Base-by-base conservation (phyloP, 1,284 basidiomycete species). In the Irpex rosettiformis region DNA sequence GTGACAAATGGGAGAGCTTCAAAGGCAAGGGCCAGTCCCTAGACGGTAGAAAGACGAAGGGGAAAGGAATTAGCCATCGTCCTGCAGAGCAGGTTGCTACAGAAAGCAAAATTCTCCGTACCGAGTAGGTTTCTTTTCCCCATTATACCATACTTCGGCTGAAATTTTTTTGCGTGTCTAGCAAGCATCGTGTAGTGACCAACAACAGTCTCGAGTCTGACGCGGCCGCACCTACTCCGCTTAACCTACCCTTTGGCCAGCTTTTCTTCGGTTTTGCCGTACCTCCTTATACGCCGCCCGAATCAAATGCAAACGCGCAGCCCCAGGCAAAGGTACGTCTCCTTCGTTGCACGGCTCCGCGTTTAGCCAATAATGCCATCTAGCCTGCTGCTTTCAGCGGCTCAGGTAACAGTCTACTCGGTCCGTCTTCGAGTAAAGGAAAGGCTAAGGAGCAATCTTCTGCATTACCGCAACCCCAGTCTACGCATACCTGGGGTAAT, bases 201-300 rank as follows among this genome's bases (percentile, higher is more conserved):
- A 93, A 91, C 58, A 89, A 88, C 57, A 87, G 86, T 24, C 74
- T 94, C 10, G 88, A 93, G 67, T 79, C 82, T 4, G 89, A 91
- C 40, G 81, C 79, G 56, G 89, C 91, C 71, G 93, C 93, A 4
- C 96, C 97, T 1, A 94, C 94, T 0, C 88, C 94, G 1, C 80
- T 99, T 52, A 90, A 92, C 65, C 78, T 99, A 28, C 95, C 96
- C 0, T 90, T 91, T 63, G 97, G 97, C 21, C 91, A 96, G 66
- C 79, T 97, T 24, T 97, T 98, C 79, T 97, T 98, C 69, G 95
- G 95, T 7, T 98, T 89, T 77, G 88, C 89, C 58, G 82, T 91
- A 52, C 75, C 85, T 2, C 77, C 88, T 0, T 94, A 91, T 69
- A 82, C 79, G 13, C 84, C 86, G 5, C 62, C 53, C 30, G 53